phyloP scores from a whole-genome alignment of 306 rosid genomes.

The Canavalia gladiata region DNA sequence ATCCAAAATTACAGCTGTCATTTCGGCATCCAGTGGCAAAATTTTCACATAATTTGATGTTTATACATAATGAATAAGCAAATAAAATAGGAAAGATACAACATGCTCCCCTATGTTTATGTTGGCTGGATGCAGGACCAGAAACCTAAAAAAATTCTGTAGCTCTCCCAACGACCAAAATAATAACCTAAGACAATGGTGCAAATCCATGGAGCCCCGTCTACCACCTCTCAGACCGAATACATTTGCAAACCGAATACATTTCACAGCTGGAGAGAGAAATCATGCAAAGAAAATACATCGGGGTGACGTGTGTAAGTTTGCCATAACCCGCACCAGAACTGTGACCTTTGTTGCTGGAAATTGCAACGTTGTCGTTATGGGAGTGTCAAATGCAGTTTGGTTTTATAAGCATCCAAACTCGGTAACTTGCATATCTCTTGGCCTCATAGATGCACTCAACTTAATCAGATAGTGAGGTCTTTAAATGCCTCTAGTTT shows the following conservation, averaged over 20 bases:
- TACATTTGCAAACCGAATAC: conserved; percentile 70
- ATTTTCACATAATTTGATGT: conserved; percentile 58
- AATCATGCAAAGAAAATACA: conserved; percentile 42
- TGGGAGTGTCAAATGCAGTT: conserved; percentile 45
- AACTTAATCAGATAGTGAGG: conserved; percentile 60
- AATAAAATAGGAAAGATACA: conserved; percentile 65
- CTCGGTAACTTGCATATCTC: conserved; percentile 21
- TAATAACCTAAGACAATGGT: conserved; percentile 45
- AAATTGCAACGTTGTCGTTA: conserved; percentile 50
- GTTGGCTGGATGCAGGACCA: conserved; percentile 62
- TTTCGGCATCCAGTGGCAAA: conserved; percentile 56
- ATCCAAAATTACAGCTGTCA: conserved; percentile 39
- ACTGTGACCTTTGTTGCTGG: conserved; percentile 47
- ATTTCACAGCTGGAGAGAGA: conserved; percentile 54
- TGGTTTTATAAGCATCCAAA: conserved; percentile 48
- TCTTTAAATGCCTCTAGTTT: conserved; percentile 71
- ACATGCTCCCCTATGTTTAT: conserved; percentile 57
- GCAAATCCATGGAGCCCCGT: conserved; percentile 51
- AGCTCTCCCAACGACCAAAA: conserved; percentile 59
- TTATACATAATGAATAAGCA: conserved; percentile 66
- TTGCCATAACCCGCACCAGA: conserved; percentile 51
- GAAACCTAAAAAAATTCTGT: conserved; percentile 46
- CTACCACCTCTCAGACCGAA: conserved; percentile 61
- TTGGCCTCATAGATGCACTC: conserved; percentile 32
- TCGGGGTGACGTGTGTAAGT: conserved; percentile 26